phyloP scores from a whole-genome alignment of 1,139 yeast genomes.

The Kodamaea anthophila region DNA sequence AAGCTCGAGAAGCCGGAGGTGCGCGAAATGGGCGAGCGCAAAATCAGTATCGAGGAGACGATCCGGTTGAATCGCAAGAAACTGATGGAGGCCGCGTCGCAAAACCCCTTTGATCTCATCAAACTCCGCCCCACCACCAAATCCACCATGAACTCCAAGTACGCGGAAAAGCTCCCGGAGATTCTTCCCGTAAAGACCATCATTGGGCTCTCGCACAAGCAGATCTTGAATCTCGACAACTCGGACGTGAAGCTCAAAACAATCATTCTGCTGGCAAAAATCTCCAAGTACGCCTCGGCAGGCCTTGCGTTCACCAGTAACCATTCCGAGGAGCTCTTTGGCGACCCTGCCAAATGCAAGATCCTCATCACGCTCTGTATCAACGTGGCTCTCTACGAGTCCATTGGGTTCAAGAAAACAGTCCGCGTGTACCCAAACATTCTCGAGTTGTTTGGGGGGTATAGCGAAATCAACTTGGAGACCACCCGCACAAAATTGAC shows the following conservation, averaged over 20 bases:
- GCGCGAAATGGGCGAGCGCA: slow-evolving; percentile 8
- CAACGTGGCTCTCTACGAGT: slow-evolving; percentile 35
- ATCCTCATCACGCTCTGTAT: slow-evolving; percentile 30
- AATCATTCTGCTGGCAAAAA: slow-evolving; percentile 26
- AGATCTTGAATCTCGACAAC: slow-evolving; percentile 27
- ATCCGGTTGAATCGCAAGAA: slow-evolving; percentile 12
- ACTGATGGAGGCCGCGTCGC: slow-evolving; percentile 10
- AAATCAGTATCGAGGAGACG: slow-evolving; percentile 12
- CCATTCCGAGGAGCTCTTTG: slow-evolving; percentile 24
- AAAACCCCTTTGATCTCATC: slow-evolving; percentile 23
- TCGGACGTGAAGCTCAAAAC: slow-evolving; percentile 39
- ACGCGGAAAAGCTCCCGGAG: slow-evolving; percentile 29
- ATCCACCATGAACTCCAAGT: slow-evolving; percentile 23
- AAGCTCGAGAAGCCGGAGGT: slow-evolving; percentile 7
- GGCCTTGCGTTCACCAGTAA: slow-evolving; percentile 24
- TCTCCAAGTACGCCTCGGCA: slow-evolving; percentile 28
- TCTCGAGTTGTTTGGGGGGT: slow-evolving; percentile 26
- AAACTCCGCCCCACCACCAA: slow-evolving; percentile 28
- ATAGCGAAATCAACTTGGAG: slow-evolving; percentile 30
- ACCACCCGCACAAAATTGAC: slow-evolving; percentile 33
- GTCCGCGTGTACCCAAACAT: slow-evolving; percentile 23
- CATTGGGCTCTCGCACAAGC: slow-evolving; percentile 35
- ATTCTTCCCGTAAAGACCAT: slow-evolving; percentile 35
- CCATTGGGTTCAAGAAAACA: slow-evolving; percentile 32
- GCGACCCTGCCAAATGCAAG: slow-evolving; percentile 18